Percentiles rank a stretch among this genome's conserved stretches.
Conservation (phyloP, 306 rosid species). For the Fragaria ananassa region DNA sequence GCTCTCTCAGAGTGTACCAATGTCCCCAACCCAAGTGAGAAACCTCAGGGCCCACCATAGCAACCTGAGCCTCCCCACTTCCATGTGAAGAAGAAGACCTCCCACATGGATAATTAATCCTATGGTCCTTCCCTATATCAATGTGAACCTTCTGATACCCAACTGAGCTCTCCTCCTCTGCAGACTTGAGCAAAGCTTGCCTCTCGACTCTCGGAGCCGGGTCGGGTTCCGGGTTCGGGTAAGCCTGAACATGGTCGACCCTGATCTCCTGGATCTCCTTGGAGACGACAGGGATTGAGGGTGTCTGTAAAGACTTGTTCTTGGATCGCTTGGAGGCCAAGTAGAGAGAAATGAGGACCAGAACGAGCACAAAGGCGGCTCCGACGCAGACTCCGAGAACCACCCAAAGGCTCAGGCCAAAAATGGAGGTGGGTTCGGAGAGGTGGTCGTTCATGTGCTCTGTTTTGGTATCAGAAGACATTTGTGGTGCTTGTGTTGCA, state of each 20-base stretch:
- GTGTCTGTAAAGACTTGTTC: conserved; percentile 26
- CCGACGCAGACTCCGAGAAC: conserved; percentile 71
- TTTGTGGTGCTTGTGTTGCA: conserved; percentile 3
- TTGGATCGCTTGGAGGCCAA: conserved; percentile 60
- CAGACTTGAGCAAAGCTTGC: conserved; percentile 41
- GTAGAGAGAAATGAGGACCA: conserved; percentile 66
- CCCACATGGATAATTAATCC: conserved; percentile 58
- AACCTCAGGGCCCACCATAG: conserved; percentile 69
- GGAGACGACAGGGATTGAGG: conserved; percentile 59
- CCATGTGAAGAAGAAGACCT: conserved; percentile 52
- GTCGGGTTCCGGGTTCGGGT: conserved; percentile 48
- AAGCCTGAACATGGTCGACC: conserved; percentile 39
- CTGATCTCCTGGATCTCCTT: conserved; percentile 80
- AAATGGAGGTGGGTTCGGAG: conserved; percentile 69
- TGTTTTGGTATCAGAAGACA: conserved; percentile 41
- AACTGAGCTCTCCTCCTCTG: conserved; percentile 49
- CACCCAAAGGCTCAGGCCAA: conserved; percentile 69
- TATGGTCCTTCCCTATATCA: conserved; percentile 77
- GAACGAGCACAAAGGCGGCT: conserved; percentile 62
- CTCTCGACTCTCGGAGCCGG: conserved; percentile 35
- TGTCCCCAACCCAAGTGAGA: conserved; percentile 97
- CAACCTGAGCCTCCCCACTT: conserved; percentile 51
- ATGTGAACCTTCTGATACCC: conserved; percentile 50
- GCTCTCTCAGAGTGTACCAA: conserved; percentile 89
- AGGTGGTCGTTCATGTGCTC: conserved; percentile 65